Conservation (phyloP, 2,329 filamentous ascomycete species). For the Rhynchosporium secalis region DNA sequence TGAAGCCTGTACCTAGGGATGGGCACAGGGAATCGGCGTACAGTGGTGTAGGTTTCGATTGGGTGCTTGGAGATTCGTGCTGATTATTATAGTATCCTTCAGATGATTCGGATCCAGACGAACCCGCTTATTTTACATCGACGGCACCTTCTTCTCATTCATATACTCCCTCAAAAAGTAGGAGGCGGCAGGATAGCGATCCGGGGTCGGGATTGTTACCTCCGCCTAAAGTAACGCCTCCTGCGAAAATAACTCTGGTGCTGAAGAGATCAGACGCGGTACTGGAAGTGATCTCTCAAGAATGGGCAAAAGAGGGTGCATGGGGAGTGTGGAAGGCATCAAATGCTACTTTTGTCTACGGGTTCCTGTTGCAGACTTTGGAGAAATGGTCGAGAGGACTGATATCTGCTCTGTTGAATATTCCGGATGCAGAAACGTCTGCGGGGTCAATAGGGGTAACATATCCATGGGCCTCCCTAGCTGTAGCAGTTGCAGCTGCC, state of each 20-base stretch:
- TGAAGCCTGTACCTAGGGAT: slow-evolving; percentile 24
- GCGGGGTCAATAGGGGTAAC: slow-evolving; percentile 76
- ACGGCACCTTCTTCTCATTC: slow-evolving; percentile 45
- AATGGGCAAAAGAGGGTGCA: slow-evolving; percentile 86
- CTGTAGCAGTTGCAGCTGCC: slow-evolving; percentile 65
- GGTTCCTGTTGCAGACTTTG: slow-evolving; percentile 78
- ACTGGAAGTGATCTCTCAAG: slow-evolving; percentile 79
- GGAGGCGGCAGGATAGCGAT: slow-evolving; percentile 36
- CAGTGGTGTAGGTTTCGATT: slow-evolving; percentile 30
- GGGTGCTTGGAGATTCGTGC: slow-evolving; percentile 16
- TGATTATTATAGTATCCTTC: slow-evolving; percentile 46
- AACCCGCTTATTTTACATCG: slow-evolving; percentile 83
- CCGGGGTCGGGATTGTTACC: slow-evolving; percentile 32
- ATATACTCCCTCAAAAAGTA: slow-evolving; percentile 44
- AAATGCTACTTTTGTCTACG: slow-evolving; percentile 91
- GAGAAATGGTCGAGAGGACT: slow-evolving; percentile 92
- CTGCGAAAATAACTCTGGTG: slow-evolving; percentile 60
- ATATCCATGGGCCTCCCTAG: slow-evolving; percentile 77
- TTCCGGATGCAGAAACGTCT: slow-evolving; percentile 66
- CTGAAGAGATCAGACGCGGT: slow-evolving; percentile 78
- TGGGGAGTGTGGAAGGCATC: slow-evolving; percentile 95
- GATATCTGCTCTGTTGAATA: slow-evolving; percentile 84
- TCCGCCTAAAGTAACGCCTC: slow-evolving; percentile 38
- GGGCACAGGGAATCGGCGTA: slow-evolving; percentile 33
- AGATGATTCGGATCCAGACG: slow-evolving; percentile 74